Percentiles rank a stretch among this genome's conserved stretches.
phyloP scores from a whole-genome alignment of 192 early-diverging fungal genomes.

The Gryganskiella cystojenkinii region DNA sequence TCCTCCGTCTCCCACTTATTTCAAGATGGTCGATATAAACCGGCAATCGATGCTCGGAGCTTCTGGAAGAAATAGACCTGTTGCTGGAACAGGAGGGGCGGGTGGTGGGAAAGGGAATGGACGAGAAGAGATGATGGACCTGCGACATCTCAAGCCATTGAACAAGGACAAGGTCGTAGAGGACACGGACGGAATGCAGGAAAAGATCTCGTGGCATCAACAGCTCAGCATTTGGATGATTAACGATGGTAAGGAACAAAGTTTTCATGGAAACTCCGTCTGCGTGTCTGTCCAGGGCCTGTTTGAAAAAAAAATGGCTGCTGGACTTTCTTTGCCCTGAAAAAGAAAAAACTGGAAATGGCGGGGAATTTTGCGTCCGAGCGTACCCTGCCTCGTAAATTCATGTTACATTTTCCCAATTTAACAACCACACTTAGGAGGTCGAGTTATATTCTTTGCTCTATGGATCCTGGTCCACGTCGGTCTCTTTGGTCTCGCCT shows the following conservation, averaged over 20 bases:
- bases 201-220: conserved; percentile 36
- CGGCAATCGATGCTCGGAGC: too few species aligned
- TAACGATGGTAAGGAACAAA: conserved; percentile 52
- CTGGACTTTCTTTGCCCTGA: too few species aligned
- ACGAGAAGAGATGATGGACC: too few species aligned
- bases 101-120: too few species aligned
- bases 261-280: not conserved
- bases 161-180: too few species aligned
- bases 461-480: conserved; percentile 70
- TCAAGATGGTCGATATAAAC: too few species aligned
- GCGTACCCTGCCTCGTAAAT: not conserved
- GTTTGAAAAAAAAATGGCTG: not conserved
- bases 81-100: too few species aligned
- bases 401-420: not conserved
- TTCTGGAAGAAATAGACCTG: too few species aligned
- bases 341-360: too few species aligned
- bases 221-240: conserved; percentile 61
- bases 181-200: not conserved
- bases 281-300: not conserved
- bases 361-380: too few species aligned
- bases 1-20: too few species aligned
- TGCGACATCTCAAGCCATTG: too few species aligned
- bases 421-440: conserved; percentile 16
- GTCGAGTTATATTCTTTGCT: conserved; percentile 53
- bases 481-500: conserved; percentile 65